These are phyloP conservation scores for Anisodus tanguticus DNA, from an alignment of 257 asterid species.

Conservation along the genomic window DNA sequence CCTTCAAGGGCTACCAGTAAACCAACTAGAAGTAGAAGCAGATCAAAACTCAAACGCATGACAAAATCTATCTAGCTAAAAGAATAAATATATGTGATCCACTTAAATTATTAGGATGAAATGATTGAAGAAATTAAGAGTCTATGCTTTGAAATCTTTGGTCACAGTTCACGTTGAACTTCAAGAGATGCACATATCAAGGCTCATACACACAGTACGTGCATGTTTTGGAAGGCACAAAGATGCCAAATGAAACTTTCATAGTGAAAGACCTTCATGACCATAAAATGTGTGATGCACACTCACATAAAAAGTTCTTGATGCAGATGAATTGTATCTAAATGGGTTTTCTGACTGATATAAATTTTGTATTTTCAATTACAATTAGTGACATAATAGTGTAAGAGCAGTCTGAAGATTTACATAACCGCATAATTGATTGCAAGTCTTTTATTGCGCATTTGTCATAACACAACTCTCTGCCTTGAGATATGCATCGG, in stretches of 20 bases:
- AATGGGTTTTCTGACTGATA: neutral
- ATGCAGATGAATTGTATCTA: neutral
- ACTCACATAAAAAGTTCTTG: neutral
- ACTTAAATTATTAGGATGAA: no score
- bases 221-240: no score
- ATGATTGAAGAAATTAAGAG: no score
- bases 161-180: neutral
- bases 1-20: no score
- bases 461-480: neutral
- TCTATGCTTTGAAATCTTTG: neutral
- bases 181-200: neutral
- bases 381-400: neutral
- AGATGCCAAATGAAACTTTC: neutral
- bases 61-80: no score
- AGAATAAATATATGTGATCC: no score
- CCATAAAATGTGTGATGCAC: neutral
- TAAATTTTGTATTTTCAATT: conserved; percentile 10
- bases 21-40: no score
- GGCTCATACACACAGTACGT: no score
- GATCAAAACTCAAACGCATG: no score
- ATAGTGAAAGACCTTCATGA: neutral
- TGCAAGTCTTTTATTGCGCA: neutral
- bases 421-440: neutral
- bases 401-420: neutral
- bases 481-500: neutral